Conservation (phyloP, 768 basidiomycete genomes). For the Lactarius psammicola region DNA sequence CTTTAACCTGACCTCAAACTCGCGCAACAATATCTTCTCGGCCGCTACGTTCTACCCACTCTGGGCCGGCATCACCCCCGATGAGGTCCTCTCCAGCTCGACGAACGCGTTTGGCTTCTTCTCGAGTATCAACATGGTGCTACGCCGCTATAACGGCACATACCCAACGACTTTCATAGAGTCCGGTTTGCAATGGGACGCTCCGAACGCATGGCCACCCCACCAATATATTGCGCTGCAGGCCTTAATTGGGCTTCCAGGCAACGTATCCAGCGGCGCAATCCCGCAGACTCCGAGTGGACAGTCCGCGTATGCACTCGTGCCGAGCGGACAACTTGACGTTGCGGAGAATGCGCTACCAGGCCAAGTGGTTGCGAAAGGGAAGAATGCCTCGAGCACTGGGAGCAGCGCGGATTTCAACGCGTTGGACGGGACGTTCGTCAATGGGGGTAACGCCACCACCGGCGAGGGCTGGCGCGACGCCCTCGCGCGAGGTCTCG, state of each 20-base stretch:
- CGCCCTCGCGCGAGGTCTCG: constrained; percentile 65
- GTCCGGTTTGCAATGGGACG: constrained; percentile 84
- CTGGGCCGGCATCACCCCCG: constrained; percentile 84
- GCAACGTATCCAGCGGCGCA: constrained; percentile 59
- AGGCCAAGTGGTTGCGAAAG: constrained; percentile 53
- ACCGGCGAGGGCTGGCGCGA: constrained; percentile 63
- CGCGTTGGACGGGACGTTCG: constrained; percentile 49
- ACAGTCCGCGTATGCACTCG: constrained; percentile 61
- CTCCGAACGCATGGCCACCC: constrained; percentile 88
- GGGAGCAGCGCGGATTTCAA: constrained; percentile 64
- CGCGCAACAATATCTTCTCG: constrained; percentile 65
- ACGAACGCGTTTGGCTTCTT: constrained; percentile 71
- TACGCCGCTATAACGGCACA: constrained; percentile 87
- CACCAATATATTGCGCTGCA: constrained; percentile 79
- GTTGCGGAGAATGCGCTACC: constrained; percentile 69
- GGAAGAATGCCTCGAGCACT: constrained; percentile 48
- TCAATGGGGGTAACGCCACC: constrained; percentile 66
- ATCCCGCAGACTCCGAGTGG: constrained; percentile 52
- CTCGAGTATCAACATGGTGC: constrained; percentile 68
- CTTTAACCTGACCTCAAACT: constrained; percentile 71
- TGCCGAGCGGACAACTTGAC: constrained; percentile 81
- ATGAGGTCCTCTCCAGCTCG: constrained; percentile 56
- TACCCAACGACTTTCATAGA: constrained; percentile 76
- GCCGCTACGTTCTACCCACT: constrained; percentile 79
- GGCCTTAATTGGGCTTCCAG: constrained; percentile 71